Base-by-base conservation (phyloP, 768 basidiomycete species). In the Hebeloma cylindrosporum region DNA sequence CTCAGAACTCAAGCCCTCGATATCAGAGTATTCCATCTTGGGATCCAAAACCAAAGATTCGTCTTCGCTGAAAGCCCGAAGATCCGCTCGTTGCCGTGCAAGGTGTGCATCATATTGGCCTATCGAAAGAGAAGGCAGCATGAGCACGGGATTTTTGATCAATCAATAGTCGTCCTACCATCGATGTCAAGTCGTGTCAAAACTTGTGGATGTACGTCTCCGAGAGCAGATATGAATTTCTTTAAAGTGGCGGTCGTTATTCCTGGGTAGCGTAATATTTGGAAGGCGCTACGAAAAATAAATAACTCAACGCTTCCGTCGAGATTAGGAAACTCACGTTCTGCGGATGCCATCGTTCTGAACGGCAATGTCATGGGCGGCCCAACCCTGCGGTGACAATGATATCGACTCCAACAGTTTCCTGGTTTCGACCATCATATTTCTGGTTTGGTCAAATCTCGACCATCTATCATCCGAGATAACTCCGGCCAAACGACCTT, bases 1-100 rank as follows among this genome's bases (percentile, higher is more conserved):
- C 61, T 94, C 93, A 13, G 74, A 74, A 55, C 88, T 92, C 47
- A 95, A 65, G 0, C 89, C 88, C 1, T 67, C 63, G 0, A 95
- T 72, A 3, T 61, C 40, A 1, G 65, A 57, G 56, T 93, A 95
- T 59, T 93, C 83, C 65, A 93, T 74, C 23, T 75, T 55, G 0
- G 83, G 76, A 54, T 88, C 82, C 17, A 94, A 76, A 18, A 72
- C 33, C 16, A 93, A 72, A 10, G 75, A 71, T 59, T 93, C 91
- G 47, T 94, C 90, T 41, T 82, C 76, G 54, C 80, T 69, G 66
- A 93, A 94, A 9, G 75, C 70, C 1, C 75, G 74, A 3, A 94
- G 62, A 57, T 94, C 90, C 2, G 84, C 85, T 37, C 75, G 72
- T 69, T 94, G 92, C 4, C 92, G 80, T 11, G 62, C 56, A 4